A percentile compares a stretch with the other conserved stretches of the same genome.
Conservation (phyloP, 192 early-diverging fungal species). For the Backusella parvicylindrica region DNA sequence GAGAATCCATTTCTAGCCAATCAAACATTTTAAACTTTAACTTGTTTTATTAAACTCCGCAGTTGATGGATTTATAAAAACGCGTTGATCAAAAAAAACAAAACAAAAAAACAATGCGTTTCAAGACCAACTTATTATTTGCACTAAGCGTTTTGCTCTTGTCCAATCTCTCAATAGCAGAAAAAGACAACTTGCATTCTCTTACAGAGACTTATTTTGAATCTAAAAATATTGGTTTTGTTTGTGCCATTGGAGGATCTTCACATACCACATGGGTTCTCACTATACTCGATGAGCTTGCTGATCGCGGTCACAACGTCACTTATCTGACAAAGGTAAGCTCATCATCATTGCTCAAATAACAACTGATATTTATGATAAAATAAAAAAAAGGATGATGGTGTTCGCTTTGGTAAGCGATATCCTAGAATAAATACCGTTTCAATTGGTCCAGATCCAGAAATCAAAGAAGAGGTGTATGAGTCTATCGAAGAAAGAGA, state of each 20-base stretch:
- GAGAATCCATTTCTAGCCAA: background rate
- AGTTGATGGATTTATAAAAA: background rate
- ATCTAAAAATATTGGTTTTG: slow-evolving; percentile 5
- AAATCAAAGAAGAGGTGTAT: background rate
- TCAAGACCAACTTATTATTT: background rate
- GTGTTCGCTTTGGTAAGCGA: background rate
- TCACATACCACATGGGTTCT: slow-evolving; percentile 27
- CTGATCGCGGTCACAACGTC: slow-evolving; percentile 13
- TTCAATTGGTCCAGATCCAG: background rate
- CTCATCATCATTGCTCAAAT: background rate
- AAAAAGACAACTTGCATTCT: background rate
- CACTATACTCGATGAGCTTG: slow-evolving; percentile 9
- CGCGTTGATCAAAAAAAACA: background rate
- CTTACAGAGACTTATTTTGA: background rate
- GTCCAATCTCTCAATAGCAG: background rate
- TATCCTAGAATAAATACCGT: background rate
- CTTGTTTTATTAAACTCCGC: background rate
- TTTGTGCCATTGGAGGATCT: slow-evolving; percentile 11
- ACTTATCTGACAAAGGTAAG: slow-evolving; percentile 9
- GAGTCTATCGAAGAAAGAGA: background rate
- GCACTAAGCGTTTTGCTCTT: background rate
- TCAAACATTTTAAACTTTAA: background rate
- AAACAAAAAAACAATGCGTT: background rate
- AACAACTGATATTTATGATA: background rate
- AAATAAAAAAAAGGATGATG: background rate